Evolutionary conservation across 2,329 filamentous ascomycete species (phyloP).

Genomic region (Coniochaeta hoffmannii): DNA sequence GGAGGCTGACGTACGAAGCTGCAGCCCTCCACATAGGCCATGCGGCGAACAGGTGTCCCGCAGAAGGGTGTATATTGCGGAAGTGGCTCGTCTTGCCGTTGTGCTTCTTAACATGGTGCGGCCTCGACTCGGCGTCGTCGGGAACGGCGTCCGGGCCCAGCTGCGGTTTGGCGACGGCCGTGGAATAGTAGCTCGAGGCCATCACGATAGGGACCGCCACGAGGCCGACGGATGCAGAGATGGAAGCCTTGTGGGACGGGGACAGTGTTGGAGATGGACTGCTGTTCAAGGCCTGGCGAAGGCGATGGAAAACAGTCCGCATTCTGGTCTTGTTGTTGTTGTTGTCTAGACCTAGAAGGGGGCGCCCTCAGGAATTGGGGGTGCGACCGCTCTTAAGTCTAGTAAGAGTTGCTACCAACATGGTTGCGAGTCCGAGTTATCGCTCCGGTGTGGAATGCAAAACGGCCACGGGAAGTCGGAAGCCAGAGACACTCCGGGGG

Average conservation of each 20-base stretch:
- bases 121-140: conserved; percentile 33
- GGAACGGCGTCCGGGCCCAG: conserved; percentile 26
- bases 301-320: neutral
- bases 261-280: neutral
- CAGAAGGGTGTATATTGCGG: conserved; percentile 43
- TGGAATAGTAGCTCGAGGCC: conserved; percentile 21
- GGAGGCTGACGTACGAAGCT: conserved; percentile 23
- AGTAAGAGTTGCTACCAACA: too few relatives aligned
- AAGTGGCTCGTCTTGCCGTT: conserved; percentile 35
- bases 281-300: neutral
- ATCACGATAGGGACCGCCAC: neutral
- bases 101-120: conserved; percentile 38
- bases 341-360: too few relatives aligned
- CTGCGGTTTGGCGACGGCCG: conserved; percentile 24
- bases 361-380: too few relatives aligned
- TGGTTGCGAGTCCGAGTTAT: too few relatives aligned
- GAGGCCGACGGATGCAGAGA: neutral
- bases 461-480: too few relatives aligned
- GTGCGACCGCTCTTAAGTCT: too few relatives aligned
- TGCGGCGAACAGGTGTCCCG: conserved; percentile 12
- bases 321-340: too few relatives aligned
- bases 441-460: too few relatives aligned
- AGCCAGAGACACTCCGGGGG: too few relatives aligned
- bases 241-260: neutral
- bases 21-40: conserved; percentile 22